Conservation (phyloP, 345 rosid genomes). For the Kandelia obovata region DNA sequence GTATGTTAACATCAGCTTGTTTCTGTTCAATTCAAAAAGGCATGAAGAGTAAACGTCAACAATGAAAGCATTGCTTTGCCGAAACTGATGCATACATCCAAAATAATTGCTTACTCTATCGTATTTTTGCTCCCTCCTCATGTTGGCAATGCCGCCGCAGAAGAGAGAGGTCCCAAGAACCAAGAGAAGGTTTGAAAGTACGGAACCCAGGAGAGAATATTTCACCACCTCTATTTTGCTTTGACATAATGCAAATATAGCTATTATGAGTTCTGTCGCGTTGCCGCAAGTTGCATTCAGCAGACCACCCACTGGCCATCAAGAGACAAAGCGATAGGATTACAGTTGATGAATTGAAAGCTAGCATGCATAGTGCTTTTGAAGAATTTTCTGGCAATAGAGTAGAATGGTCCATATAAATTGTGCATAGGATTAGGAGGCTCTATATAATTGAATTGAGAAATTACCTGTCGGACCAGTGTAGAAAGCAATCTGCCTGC, state of each 20-base stretch:
- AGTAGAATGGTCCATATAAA: no score
- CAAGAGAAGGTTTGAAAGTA: conserved; percentile 83
- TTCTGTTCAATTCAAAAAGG: conserved; percentile 38
- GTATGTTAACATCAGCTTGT: conserved; percentile 82
- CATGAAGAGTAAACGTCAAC: neutral
- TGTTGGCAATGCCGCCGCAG: conserved; percentile 81
- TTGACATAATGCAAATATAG: conserved; percentile 63
- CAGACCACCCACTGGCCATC: conserved; percentile 73
- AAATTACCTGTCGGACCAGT: conserved; percentile 83
- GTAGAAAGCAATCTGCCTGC: conserved; percentile 81
- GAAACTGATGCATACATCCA: no score
- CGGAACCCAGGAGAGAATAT: conserved; percentile 80
- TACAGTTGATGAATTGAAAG: neutral
- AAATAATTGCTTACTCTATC: conserved; percentile 51
- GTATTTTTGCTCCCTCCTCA: conserved; percentile 60
- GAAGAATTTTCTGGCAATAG: no score
- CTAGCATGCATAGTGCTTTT: neutral
- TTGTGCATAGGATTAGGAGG: neutral
- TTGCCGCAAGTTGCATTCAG: conserved; percentile 95
- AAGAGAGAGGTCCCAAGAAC: conserved; percentile 90
- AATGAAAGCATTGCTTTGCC: neutral
- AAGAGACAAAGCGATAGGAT: neutral
- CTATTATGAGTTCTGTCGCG: conserved; percentile 87
- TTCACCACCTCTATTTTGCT: conserved; percentile 71
- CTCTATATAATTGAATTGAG: neutral